Conservation (phyloP, 768 basidiomycete species). For the Tubosaeta brunneosetosa region DNA sequence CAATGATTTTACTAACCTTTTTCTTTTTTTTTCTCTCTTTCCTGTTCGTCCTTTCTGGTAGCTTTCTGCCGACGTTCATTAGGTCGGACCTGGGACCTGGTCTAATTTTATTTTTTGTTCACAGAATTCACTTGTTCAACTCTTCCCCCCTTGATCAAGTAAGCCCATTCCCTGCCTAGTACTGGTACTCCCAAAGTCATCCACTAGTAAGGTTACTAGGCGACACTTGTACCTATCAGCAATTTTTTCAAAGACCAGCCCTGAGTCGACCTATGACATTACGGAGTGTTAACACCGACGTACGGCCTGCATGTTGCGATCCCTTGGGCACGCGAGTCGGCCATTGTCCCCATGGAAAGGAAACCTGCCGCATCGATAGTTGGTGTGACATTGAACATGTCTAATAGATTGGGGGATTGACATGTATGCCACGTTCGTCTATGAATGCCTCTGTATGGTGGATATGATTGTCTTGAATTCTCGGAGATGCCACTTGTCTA, state of each 20-base stretch:
- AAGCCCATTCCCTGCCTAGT: neutral
- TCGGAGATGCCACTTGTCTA: neutral
- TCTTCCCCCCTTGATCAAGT: neutral
- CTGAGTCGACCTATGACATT: neutral
- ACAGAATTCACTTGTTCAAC: neutral
- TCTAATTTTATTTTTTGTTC: neutral
- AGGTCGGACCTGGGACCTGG: neutral
- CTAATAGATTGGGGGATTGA: neutral
- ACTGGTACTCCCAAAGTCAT: neutral
- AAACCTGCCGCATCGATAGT: neutral
- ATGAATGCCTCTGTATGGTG: neutral
- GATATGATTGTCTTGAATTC: neutral
- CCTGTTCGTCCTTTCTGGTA: constrained; percentile 3
- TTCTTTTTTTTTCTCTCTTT: neutral
- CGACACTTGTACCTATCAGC: neutral
- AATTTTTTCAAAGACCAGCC: neutral
- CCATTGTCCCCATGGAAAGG: neutral
- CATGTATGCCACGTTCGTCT: neutral
- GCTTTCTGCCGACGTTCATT: neutral
- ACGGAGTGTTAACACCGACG: neutral
- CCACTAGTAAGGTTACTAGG: constrained; percentile 3
- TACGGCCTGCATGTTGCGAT: neutral
- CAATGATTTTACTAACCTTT: constrained; percentile 14
- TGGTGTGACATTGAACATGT: neutral
- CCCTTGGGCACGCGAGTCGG: neutral